Conservation (phyloP, 2,329 filamentous ascomycete species). For the Colletotrichum sp. region DNA sequence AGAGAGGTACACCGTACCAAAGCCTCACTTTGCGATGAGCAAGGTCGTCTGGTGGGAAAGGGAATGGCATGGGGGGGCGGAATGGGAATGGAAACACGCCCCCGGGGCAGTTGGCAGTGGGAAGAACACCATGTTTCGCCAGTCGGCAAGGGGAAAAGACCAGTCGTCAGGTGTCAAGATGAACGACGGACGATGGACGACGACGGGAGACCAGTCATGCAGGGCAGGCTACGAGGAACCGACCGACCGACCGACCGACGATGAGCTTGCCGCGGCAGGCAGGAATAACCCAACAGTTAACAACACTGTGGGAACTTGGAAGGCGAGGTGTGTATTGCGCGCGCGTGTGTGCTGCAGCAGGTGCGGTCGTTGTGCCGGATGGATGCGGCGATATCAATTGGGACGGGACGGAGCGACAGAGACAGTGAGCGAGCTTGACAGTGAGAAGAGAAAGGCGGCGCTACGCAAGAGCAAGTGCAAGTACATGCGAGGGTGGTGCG, state of each 20-base stretch:
- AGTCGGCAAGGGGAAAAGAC: constrained; percentile 8
- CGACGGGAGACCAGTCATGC: neutral
- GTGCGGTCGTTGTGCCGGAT: neutral
- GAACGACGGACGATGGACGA: neutral
- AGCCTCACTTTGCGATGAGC: neutral
- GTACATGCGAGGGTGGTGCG: neutral
- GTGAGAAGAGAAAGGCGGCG: constrained; percentile 1
- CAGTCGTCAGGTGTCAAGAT: constrained; percentile 6
- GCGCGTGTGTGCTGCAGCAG: neutral
- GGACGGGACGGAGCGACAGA: neutral
- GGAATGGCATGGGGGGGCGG: neutral
- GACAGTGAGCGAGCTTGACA: neutral
- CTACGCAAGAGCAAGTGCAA: neutral
- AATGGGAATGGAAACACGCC: constrained; percentile 11
- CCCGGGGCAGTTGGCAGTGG: neutral
- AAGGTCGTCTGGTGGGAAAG: neutral
- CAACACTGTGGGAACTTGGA: neutral
- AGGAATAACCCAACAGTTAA: neutral
- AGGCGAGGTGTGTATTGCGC: neutral
- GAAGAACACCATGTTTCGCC: constrained; percentile 6
- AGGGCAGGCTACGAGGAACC: neutral
- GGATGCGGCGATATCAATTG: constrained; percentile 15
- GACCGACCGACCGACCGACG: neutral
- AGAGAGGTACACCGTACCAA: neutral
- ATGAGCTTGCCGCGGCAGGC: constrained; percentile 6